A percentile compares a stretch with the other conserved stretches of the same genome.
These are phyloP conservation scores for Cyclotella atomus DNA, from an alignment of 108 stramenopile genomes.

Conservation along the genomic window DNA sequence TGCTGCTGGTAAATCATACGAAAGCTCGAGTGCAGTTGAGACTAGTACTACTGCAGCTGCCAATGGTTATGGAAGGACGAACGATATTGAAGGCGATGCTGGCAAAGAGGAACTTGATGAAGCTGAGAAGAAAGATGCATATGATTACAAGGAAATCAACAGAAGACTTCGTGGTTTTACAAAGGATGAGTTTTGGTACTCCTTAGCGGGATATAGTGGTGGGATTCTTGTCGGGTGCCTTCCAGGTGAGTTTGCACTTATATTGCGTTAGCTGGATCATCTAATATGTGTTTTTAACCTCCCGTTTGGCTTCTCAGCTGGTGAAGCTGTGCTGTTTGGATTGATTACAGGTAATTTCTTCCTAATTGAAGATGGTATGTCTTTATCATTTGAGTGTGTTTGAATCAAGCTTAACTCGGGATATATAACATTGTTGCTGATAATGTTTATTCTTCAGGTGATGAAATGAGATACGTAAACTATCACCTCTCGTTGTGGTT, in stretches of 20 bases:
- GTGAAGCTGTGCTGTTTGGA: constrained; percentile 42
- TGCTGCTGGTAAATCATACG: constrained; percentile 7
- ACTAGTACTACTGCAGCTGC: background rate
- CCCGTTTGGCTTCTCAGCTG: constrained; percentile 9
- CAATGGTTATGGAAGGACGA: background rate
- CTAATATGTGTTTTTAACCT: background rate
- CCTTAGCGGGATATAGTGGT: constrained; percentile 17
- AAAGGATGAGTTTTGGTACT: constrained; percentile 17
- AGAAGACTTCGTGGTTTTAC: constrained; percentile 21
- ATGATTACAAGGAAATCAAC: constrained; percentile 1
- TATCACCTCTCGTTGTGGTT: constrained; percentile 19
- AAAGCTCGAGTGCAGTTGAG: background rate
- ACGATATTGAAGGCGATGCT: constrained; percentile 1
- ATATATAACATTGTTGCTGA: background rate
- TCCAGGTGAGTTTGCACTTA: constrained; percentile 1
- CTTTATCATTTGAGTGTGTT: background rate
- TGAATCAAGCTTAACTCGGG: background rate
- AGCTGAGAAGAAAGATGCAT: background rate
- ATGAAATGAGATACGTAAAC: constrained; percentile 26
- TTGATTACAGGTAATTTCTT: constrained; percentile 39
- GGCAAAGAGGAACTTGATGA: constrained; percentile 7
- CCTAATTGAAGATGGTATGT: constrained; percentile 10
- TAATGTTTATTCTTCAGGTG: background rate
- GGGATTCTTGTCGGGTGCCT: constrained; percentile 20
- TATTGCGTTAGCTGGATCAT: background rate